Conservation (phyloP, 257 asterid genomes). For the Solanum appendiculatum region DNA sequence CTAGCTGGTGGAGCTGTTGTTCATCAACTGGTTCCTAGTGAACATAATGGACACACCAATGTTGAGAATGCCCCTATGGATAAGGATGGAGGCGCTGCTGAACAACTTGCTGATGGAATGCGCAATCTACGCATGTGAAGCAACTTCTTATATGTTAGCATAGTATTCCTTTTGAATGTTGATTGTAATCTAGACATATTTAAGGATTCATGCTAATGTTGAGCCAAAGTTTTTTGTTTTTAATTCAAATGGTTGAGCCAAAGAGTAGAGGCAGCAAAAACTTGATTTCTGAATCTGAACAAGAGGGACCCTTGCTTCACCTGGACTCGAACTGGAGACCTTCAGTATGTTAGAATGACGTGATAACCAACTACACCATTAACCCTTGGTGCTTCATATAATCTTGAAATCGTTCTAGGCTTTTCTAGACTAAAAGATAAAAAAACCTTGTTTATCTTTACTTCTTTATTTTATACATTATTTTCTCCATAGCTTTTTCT, state of each 20-base stretch:
- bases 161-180: too few species aligned
- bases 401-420: background rate
- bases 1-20: background rate
- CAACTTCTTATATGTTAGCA: background rate
- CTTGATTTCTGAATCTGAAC: background rate
- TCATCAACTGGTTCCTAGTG: background rate
- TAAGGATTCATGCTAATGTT: background rate
- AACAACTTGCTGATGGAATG: background rate
- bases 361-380: constrained; percentile 84
- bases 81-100: too few species aligned
- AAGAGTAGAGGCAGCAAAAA: background rate
- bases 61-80: background rate
- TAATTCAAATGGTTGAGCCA: background rate
- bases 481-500: too few species aligned
- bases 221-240: background rate
- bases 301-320: too few species aligned
- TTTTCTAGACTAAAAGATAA: too few species aligned
- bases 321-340: constrained; percentile 83
- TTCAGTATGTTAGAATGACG: constrained; percentile 84
- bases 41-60: background rate
- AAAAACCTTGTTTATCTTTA: too few species aligned
- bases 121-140: background rate
- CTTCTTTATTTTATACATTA: too few species aligned
- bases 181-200: too few species aligned
- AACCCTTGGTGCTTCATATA: background rate